These are phyloP conservation scores for Exobasidium cylindrosporum DNA, from an alignment of 1,284 basidiomycete species.

Conservation along the genomic window DNA sequence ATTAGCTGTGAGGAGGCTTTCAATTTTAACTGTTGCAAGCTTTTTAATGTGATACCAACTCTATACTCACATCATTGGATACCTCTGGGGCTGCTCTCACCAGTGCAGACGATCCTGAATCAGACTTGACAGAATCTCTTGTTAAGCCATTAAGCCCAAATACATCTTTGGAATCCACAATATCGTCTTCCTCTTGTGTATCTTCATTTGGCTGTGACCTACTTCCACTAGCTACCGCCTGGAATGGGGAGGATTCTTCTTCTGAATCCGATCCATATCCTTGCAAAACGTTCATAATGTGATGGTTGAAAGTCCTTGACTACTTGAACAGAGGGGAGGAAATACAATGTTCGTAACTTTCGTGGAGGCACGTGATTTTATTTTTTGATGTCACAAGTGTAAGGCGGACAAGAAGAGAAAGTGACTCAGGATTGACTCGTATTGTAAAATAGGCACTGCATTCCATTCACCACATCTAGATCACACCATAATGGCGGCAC, in stretches of 20 bases:
- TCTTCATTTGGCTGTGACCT: background rate
- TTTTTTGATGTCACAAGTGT: no score
- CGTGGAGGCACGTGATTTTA: no score
- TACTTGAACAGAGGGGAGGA: no score
- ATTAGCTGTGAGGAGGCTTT: background rate
- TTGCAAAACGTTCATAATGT: constrained; percentile 14
- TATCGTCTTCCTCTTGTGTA: constrained; percentile 7
- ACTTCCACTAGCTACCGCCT: background rate
- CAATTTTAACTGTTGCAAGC: no score
- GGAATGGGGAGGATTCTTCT: constrained; percentile 8
- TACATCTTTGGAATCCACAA: constrained; percentile 1
- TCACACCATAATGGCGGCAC: constrained; percentile 3
- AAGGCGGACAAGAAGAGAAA: no score
- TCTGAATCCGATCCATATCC: constrained; percentile 18
- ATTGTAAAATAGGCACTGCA: background rate
- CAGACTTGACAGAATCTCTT: background rate
- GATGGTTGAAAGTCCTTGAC: no score
- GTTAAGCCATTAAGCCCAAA: constrained; percentile 5
- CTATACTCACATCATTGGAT: background rate
- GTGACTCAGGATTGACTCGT: no score
- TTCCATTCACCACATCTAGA: background rate
- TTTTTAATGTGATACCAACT: no score
- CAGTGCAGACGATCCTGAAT: background rate
- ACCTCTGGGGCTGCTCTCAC: constrained; percentile 10
- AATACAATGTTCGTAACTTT: no score